These are phyloP conservation scores for Carex myosuroides DNA, from an alignment of 176 grass and related monocot species.

Conservation along the genomic window DNA sequence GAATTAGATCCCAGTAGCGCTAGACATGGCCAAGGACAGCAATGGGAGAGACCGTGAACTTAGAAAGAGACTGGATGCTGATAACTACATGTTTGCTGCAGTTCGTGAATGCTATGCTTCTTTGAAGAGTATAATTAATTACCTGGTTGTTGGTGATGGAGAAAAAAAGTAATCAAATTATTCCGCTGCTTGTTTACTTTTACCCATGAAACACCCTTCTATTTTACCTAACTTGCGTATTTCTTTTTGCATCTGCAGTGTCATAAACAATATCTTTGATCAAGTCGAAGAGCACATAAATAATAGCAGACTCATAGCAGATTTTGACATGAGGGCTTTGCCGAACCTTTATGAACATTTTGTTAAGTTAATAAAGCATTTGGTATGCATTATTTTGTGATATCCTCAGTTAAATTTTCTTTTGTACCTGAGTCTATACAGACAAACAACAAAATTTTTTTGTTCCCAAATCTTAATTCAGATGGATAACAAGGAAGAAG, in stretches of 20 bases:
- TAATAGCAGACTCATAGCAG: constrained; percentile 30
- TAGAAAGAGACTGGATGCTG: constrained; percentile 59
- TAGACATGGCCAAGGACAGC: constrained; percentile 94
- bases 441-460: constrained; percentile 7
- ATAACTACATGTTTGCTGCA: constrained; percentile 72
- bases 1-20: constrained; percentile 84
- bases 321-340: constrained; percentile 60
- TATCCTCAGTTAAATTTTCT: background rate
- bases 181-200: constrained; percentile 18
- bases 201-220: constrained; percentile 9
- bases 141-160: constrained; percentile 42
- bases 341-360: constrained; percentile 72
- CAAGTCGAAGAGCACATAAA: constrained; percentile 47
- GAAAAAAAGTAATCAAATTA: constrained; percentile 55
- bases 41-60: constrained; percentile 80
- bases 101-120: constrained; percentile 91
- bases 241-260: constrained; percentile 32
- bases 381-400: constrained; percentile 47
- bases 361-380: constrained; percentile 58
- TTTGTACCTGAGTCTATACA: constrained; percentile 6
- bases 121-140: constrained; percentile 72
- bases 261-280: constrained; percentile 66
- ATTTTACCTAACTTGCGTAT: background rate
- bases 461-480: constrained; percentile 22
- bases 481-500: constrained; percentile 64